These are phyloP conservation scores for Solanum habrochaites DNA, from an alignment of 257 asterid genomes.

Conservation along the genomic window DNA sequence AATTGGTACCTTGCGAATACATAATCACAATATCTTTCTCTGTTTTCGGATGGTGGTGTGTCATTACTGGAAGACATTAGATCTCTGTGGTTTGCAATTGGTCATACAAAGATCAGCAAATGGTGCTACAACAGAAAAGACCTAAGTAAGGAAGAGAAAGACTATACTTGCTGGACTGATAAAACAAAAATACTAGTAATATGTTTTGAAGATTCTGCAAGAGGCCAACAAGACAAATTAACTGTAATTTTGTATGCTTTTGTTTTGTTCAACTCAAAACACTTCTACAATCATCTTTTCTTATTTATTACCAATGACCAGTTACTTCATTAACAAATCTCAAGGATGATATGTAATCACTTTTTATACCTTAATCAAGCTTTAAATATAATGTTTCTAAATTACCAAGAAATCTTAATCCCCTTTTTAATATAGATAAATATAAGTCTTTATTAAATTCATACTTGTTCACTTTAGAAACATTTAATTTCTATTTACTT, in stretches of 20 bases:
- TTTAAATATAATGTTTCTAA: neutral
- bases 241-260: neutral
- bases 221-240: neutral
- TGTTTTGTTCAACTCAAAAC: neutral
- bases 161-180: neutral
- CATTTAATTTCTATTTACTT: neutral
- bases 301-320: too few species aligned
- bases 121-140: neutral
- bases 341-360: neutral
- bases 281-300: neutral
- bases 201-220: neutral
- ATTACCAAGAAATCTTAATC: neutral
- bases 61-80: neutral
- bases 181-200: neutral
- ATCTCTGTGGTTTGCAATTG: neutral
- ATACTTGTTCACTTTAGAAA: neutral
- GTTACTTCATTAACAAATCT: neutral
- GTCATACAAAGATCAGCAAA: neutral
- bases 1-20: neutral
- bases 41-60: neutral
- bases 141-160: neutral
- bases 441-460: neutral
- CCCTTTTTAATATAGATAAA: neutral
- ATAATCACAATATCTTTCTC: neutral
- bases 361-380: neutral